Percentiles rank a stretch among this genome's conserved stretches.
Evolutionary conservation across 2,329 filamentous ascomycete species (phyloP).

Genomic region (Penicillium sp.): DNA sequence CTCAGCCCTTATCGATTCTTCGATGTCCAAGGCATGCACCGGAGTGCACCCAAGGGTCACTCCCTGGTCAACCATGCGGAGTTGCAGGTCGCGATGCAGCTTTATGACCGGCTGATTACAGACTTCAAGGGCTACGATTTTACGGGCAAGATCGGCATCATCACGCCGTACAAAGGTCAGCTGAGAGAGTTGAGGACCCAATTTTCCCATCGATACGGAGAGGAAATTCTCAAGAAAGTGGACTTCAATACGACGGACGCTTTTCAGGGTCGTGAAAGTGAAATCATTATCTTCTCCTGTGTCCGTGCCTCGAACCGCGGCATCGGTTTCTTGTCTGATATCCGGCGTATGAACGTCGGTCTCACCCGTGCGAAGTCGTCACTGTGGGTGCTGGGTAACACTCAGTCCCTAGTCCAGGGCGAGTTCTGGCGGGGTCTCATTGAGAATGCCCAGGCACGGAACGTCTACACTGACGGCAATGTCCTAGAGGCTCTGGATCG

Average conservation of each 20-base stretch:
- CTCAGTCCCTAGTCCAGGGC: constrained; percentile 74
- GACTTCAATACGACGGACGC: constrained; percentile 99
- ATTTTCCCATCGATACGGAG: constrained; percentile 68
- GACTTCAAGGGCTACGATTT: constrained; percentile 68
- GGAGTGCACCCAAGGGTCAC: constrained; percentile 72
- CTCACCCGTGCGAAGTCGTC: constrained; percentile 94
- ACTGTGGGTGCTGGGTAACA: constrained; percentile 92
- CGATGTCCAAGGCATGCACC: constrained; percentile 83
- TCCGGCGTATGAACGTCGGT: constrained; percentile 98
- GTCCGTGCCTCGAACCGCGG: constrained; percentile 87
- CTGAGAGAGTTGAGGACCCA: constrained; percentile 69
- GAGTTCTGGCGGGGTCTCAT: constrained; percentile 88
- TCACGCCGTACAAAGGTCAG: constrained; percentile 96
- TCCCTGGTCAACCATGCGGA: constrained; percentile 88
- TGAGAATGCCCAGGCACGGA: constrained; percentile 67
- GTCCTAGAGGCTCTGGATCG: constrained; percentile 50
- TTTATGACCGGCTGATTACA: constrained; percentile 71
- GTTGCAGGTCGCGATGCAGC: constrained; percentile 73
- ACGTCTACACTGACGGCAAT: constrained; percentile 69
- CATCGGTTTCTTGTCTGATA: constrained; percentile 97
- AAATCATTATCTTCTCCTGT: constrained; percentile 98
- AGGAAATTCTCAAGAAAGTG: constrained; percentile 66
- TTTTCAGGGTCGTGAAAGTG: constrained; percentile 92
- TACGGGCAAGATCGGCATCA: constrained; percentile 83
- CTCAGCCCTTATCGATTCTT: constrained; percentile 96